Base-by-base conservation (phyloP, 2,329 filamentous ascomycete genomes). In the Incumbomyces delicatus region DNA sequence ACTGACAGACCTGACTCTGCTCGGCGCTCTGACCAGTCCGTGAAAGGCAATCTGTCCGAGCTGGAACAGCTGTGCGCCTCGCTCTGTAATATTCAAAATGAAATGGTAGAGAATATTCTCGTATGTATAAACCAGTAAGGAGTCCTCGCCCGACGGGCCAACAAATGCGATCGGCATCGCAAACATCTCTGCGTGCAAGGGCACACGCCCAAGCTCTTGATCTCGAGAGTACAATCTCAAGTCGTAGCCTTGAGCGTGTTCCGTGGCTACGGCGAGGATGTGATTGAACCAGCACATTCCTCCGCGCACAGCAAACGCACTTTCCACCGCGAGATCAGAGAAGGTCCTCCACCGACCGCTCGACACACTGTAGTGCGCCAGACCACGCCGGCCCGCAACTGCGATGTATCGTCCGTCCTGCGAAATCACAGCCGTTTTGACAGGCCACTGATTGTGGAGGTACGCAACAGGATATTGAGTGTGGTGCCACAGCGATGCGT, bases 241-340 rank as follows among this genome's bases (percentile, higher is more conserved):
- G 73, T 95, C 85, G 58, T 88, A 88, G 17, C 81, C 81, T 54
- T 81, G 78, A 55, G 85, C 85, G 45, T 80, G 81, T 64, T 98
- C 92, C n/a, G 95, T 83, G 3, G 90, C 88, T 33, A 88, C 89
- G 47, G 96, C 86, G 14, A 98, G 73, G 29, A 96, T 85, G 65
- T 98, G 90, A 55, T 94, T 88, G 61, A 94, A 89, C 92, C 92
- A 98, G 63, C 90, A 96, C 89, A 98, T 95, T 6, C 92, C 92
- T 41, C 92, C 92, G 52, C 89, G 76, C 12, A 98, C 87, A 18
- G 87, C 80, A 61, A 98, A 98, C 52, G 89, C 87, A 57, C 89
- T 88, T 64, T 96, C 92, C 60, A 83, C 77, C 27, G 76, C 78
- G 20, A 81, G 76, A 57, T 89, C 87, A 41, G 83, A 76, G 62